phyloP scores from a whole-genome alignment of 768 basidiomycete genomes.

The Trichaptum fuscoviolaceum region DNA sequence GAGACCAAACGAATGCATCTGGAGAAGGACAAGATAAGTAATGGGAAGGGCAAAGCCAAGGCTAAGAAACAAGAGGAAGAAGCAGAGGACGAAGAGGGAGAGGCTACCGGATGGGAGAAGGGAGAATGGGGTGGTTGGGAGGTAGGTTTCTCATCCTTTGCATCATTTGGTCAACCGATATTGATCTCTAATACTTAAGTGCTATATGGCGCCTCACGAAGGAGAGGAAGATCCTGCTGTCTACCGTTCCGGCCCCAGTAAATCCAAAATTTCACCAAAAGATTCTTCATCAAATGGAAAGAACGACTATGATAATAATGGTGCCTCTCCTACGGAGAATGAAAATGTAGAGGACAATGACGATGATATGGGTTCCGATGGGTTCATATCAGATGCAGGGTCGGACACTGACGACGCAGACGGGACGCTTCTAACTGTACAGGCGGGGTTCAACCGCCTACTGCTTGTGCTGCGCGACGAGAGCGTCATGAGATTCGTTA shows the following conservation, averaged over 20 bases:
- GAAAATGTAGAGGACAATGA: constrained; percentile 14
- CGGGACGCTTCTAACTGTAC: constrained; percentile 77
- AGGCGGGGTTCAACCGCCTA: constrained; percentile 86
- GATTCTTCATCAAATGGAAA: constrained; percentile 14
- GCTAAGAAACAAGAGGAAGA: constrained; percentile 16
- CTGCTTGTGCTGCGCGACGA: constrained; percentile 89
- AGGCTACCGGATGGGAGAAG: constrained; percentile 52
- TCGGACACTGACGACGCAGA: constrained; percentile 51
- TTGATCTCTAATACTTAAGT: constrained; percentile 35
- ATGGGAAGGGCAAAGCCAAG: constrained; percentile 22
- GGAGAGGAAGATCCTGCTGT: constrained; percentile 95
- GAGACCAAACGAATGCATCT: constrained; percentile 22
- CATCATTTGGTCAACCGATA: constrained; percentile 6
- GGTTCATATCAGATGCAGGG: constrained; percentile 14
- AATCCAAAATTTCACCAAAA: constrained; percentile 21
- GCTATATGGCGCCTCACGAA: constrained; percentile 93
- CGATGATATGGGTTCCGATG: constrained; percentile 16
- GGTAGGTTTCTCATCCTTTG: constrained; percentile 33
- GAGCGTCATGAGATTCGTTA: constrained; percentile 91
- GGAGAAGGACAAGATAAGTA: constrained; percentile 20
- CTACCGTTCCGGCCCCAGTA: constrained; percentile 62
- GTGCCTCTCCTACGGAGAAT: constrained; percentile 10
- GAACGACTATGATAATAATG: constrained; percentile 17
- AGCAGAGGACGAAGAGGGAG: constrained; percentile 23
- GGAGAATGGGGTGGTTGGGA: constrained; percentile 95